A percentile compares a stretch with the other conserved stretches of the same genome.
phyloP scores from a whole-genome alignment of 2,329 filamentous ascomycete species.

The Cercospora berteroae region DNA sequence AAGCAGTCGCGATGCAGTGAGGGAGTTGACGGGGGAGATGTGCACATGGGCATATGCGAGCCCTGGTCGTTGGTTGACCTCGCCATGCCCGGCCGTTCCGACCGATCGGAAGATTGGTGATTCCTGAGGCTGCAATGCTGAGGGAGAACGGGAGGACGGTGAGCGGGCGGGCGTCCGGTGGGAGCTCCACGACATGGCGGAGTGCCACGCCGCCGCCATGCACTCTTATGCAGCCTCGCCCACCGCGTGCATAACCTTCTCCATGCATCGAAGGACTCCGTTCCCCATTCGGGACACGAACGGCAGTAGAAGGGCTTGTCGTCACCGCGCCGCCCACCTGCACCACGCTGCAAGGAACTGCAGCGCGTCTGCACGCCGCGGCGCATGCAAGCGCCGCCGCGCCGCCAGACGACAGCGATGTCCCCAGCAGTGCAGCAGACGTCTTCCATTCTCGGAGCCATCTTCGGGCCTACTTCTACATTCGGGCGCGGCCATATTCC shows the following conservation, averaged over 20 bases:
- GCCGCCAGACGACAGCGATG: background rate
- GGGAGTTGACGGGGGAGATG: background rate
- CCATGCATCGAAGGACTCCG: background rate
- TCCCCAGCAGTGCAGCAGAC: background rate
- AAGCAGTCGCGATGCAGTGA: background rate
- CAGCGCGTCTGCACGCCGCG: background rate
- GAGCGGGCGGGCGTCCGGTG: background rate
- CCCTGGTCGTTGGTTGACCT: background rate
- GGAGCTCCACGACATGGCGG: background rate
- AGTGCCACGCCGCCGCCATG: background rate
- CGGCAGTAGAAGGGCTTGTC: background rate
- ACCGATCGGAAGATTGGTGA: background rate
- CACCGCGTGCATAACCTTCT: background rate
- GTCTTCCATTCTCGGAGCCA: background rate
- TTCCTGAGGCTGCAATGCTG: background rate
- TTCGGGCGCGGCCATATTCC: background rate
- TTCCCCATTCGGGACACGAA: background rate
- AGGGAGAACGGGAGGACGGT: background rate
- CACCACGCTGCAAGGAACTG: background rate
- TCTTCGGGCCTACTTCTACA: constrained; percentile 4
- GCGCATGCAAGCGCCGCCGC: background rate
- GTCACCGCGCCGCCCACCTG: background rate
- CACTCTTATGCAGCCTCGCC: background rate
- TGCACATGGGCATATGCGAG: background rate
- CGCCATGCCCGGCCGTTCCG: background rate